Base-by-base conservation (phyloP, 257 asterid genomes). In the Solanum appendiculatum region DNA sequence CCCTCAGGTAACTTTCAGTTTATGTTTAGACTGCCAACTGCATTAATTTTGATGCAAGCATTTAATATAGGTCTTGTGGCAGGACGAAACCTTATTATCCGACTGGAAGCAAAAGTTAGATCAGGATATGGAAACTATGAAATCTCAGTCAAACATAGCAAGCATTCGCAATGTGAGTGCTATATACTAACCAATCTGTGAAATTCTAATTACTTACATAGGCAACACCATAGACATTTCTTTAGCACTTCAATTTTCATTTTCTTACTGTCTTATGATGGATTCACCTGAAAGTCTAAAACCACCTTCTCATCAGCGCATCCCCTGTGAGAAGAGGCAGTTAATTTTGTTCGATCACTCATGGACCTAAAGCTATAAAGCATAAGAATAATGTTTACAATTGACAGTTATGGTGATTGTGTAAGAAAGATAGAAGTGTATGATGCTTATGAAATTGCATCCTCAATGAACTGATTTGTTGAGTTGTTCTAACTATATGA, bases 101-200 rank as follows among this genome's bases (percentile, higher is more conserved):
- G 98, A 94, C 87, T 96, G 98, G 99, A 95, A 96, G 88, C 97
- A 93, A 44, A 96, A 91, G 85, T 89, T 96, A 91, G 98, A 96
- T 87, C 95, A 94, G 37, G 99, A 96, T 89, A 92, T 91, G 82
- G 98, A 93, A 89, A 96, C 96, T 69, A 89, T 96, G 92, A 96
- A 94, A 89, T 93, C 98, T 14, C 96, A 93, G 85, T 91, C 99
- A 66, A 96, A 96, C 87, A 91, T 91, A 86, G 91, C 88, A 85
- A 92, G 95, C 94, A 93, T 96, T 88, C 93, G 94, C 88, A 84
- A 91, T 77, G 99, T 95, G 86, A 87, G 99, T 92, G 82, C 58
- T 82, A 68, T 23, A 12, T 40, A 69, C 73, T 64, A 23, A 34
- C 74, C 48, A 25, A 21, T 13, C 83, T 75, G 23, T 39, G 36